Percentiles rank a stretch among this genome's conserved stretches.
Conservation (phyloP, 1,284 basidiomycete species). For the Abortiporus biennis region DNA sequence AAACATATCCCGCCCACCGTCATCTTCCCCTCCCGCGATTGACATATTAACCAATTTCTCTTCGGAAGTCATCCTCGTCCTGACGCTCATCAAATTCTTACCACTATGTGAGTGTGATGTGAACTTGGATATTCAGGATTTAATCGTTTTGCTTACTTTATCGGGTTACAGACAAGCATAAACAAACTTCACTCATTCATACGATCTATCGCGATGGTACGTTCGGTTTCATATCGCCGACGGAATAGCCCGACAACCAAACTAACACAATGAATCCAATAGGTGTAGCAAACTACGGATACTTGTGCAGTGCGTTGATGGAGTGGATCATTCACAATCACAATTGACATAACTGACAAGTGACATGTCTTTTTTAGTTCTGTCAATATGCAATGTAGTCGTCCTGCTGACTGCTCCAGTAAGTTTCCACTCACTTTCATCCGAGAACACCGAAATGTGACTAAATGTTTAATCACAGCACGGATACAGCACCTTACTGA, state of each 20-base stretch:
- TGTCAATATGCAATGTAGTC: conserved; percentile 9
- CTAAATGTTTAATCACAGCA: no score
- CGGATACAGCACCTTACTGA: conserved; percentile 7
- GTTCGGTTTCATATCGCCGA: not conserved
- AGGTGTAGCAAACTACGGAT: conserved; percentile 9
- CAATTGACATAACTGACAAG: not conserved
- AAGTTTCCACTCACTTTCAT: not conserved
- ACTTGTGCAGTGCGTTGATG: conserved; percentile 7
- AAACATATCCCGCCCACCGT: not conserved
- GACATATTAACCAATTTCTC: not conserved
- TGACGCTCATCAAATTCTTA: conserved; percentile 5
- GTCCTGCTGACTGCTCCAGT: conserved; percentile 10
- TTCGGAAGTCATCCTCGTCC: conserved; percentile 3
- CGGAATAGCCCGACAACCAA: no score
- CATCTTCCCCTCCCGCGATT: not conserved
- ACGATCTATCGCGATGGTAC: conserved; percentile 9
- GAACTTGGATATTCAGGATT: not conserved
- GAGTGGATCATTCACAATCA: not conserved
- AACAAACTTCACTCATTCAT: conserved; percentile 3
- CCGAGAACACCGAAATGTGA: no score
- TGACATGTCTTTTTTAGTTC: not conserved
- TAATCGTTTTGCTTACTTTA: not conserved
- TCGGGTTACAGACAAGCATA: not conserved
- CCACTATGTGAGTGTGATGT: not conserved
- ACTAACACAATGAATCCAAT: not conserved